phyloP scores from a whole-genome alignment of 2,329 filamentous ascomycete genomes.

The Monosporascus sp. region DNA sequence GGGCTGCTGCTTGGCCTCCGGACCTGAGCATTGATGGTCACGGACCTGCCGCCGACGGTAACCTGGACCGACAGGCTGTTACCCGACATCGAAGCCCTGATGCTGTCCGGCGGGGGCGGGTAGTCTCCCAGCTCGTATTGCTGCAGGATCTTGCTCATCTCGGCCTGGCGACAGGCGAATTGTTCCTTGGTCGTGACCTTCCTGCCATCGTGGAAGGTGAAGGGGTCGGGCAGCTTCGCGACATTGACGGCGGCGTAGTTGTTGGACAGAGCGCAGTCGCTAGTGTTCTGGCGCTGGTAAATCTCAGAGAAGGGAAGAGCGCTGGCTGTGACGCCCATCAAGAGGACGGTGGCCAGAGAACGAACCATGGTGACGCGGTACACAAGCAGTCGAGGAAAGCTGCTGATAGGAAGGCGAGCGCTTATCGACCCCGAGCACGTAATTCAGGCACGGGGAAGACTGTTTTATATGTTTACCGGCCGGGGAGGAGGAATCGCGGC shows the following conservation, averaged over 20 bases:
- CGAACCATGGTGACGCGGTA: constrained; percentile 19
- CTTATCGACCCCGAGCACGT: not conserved
- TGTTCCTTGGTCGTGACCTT: constrained; percentile 40
- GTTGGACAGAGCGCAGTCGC: constrained; percentile 27
- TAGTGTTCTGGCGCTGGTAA: constrained; percentile 30
- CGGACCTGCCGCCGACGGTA: constrained; percentile 38
- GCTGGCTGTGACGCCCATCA: constrained; percentile 29
- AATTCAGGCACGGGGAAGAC: not conserved
- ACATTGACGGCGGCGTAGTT: constrained; percentile 31
- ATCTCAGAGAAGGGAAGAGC: constrained; percentile 27
- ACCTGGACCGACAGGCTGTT: constrained; percentile 39
- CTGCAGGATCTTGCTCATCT: constrained; percentile 44
- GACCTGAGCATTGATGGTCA: constrained; percentile 40
- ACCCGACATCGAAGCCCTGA: constrained; percentile 40
- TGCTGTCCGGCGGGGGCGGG: constrained; percentile 39
- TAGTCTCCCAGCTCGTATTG: constrained; percentile 46
- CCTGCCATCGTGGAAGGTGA: constrained; percentile 37
- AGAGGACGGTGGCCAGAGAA: constrained; percentile 18
- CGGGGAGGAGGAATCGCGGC: not conserved
- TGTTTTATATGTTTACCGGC: not conserved
- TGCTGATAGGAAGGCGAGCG: constrained; percentile 2
- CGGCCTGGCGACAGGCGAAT: constrained; percentile 42
- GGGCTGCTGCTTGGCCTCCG: constrained; percentile 40
- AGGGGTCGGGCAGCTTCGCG: constrained; percentile 42
- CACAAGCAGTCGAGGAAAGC: not conserved